A percentile compares a stretch with the other conserved stretches of the same genome.
Conservation (phyloP, 2,329 filamentous ascomycete species). For the Dothiorella sarmentorum region DNA sequence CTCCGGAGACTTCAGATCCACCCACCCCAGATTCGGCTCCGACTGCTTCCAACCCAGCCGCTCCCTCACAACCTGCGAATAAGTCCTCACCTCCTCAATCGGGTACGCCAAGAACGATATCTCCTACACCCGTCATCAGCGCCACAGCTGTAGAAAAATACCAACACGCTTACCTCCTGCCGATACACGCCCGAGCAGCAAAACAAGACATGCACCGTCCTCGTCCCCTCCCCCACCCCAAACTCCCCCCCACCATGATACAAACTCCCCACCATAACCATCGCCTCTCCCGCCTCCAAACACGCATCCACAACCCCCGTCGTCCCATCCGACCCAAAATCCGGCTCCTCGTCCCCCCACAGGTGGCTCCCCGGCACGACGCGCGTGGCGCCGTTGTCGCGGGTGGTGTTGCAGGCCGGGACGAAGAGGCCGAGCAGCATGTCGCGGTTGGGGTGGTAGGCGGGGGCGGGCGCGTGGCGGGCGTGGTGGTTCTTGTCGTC, state of each 20-base stretch:
- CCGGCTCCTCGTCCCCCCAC: slow-evolving; percentile 38
- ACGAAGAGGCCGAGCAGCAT: slow-evolving; percentile 39
- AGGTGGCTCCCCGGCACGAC: slow-evolving; percentile 39
- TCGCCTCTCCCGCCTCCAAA: slow-evolving; percentile 34
- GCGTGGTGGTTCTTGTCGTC: slow-evolving; percentile 42
- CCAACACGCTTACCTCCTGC: slow-evolving; percentile 28
- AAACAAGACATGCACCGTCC: slow-evolving; percentile 41
- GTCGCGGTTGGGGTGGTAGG: slow-evolving; percentile 32
- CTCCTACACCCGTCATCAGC: slow-evolving; percentile 22
- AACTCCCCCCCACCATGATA: slow-evolving; percentile 39
- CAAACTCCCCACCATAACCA: slow-evolving; percentile 39
- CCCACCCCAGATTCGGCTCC: slow-evolving; percentile 42
- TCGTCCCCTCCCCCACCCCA: slow-evolving; percentile 27
- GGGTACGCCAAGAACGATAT: slow-evolving; percentile 37
- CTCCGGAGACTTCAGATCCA: slow-evolving; percentile 39
- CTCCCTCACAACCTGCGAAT: slow-evolving; percentile 36
- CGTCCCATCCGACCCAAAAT: slow-evolving; percentile 30
- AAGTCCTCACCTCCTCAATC: slow-evolving; percentile 39
- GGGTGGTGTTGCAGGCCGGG: slow-evolving; percentile 34
- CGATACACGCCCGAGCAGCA: slow-evolving; percentile 39
- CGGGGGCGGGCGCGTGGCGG: slow-evolving; percentile 25
- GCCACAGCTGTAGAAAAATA: background rate
- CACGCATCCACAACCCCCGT: slow-evolving; percentile 24
- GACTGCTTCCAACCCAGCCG: slow-evolving; percentile 41
- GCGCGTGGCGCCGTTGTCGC: slow-evolving; percentile 38